These are phyloP conservation scores for Trametes punicea DNA, from an alignment of 768 basidiomycete genomes.

Conservation along the genomic window DNA sequence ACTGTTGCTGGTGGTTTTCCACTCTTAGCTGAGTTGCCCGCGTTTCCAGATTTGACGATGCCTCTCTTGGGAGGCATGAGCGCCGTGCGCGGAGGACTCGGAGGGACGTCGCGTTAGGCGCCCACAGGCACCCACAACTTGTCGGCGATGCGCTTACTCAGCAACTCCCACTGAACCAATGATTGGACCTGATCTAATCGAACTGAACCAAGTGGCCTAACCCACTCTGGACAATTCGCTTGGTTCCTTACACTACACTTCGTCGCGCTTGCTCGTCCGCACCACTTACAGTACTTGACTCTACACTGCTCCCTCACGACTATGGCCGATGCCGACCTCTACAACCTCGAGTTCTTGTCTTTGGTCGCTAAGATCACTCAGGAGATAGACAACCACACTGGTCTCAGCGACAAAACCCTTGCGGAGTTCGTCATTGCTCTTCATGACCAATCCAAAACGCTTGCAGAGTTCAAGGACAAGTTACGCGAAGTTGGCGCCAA, in stretches of 20 bases:
- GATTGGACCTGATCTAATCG: background rate
- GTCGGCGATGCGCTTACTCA: conserved; percentile 2
- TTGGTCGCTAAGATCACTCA: conserved; percentile 89
- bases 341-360: conserved; percentile 91
- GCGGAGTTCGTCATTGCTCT: conserved; percentile 94
- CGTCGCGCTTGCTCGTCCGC: background rate
- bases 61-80: conserved; percentile 67
- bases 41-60: conserved; percentile 85
- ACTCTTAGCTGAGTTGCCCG: conserved; percentile 78
- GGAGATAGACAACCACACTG: conserved; percentile 86
- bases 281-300: background rate
- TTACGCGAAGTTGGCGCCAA: conserved; percentile 74
- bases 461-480: conserved; percentile 77
- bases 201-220: background rate
- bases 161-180: conserved; percentile 2
- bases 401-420: conserved; percentile 84
- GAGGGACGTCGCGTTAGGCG: background rate
- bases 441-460: conserved; percentile 78
- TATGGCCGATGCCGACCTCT: conserved; percentile 76
- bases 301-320: conserved; percentile 3
- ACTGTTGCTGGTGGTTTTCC: conserved; percentile 19
- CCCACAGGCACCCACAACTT: conserved; percentile 1
- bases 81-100: background rate
- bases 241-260: background rate
- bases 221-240: conserved; percentile 1